These are phyloP conservation scores for Sindora glabra DNA, from an alignment of 306 rosid genomes.

Conservation along the genomic window DNA sequence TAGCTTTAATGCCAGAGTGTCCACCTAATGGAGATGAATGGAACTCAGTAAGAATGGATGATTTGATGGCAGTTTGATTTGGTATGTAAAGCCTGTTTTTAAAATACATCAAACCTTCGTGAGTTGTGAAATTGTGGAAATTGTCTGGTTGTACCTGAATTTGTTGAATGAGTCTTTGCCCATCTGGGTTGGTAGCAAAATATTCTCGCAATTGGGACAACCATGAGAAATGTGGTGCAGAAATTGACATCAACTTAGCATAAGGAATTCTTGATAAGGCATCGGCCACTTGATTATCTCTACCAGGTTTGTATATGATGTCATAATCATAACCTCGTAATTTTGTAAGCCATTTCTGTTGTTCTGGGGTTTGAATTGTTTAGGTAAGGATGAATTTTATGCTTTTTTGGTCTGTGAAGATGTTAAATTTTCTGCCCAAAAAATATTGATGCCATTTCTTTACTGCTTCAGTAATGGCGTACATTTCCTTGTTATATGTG, in stretches of 20 bases:
- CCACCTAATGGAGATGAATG: background rate
- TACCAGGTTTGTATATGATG: background rate
- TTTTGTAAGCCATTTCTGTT: background rate
- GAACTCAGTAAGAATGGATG: too few relatives aligned
- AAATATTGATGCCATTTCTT: background rate
- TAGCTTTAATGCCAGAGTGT: background rate
- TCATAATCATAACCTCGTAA: background rate
- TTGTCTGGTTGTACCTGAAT: too few relatives aligned
- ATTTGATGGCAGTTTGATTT: too few relatives aligned
- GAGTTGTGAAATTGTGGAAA: too few relatives aligned
- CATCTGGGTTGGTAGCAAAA: too few relatives aligned
- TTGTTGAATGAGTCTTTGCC: too few relatives aligned
- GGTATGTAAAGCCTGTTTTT: too few relatives aligned
- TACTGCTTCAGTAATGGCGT: background rate
- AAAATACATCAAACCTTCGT: too few relatives aligned
- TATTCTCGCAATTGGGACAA: too few relatives aligned
- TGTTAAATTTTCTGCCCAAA: background rate
- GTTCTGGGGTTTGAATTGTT: background rate
- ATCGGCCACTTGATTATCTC: background rate
- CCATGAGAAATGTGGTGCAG: too few relatives aligned
- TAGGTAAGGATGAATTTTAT: background rate
- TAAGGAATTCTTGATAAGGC: background rate
- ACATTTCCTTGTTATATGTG: background rate
- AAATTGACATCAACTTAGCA: too few relatives aligned
- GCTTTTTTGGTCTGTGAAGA: background rate